Evolutionary conservation across 495 filamentous ascomycete genomes (phyloP).

Genomic region (Podospora pseudoanserina): DNA sequence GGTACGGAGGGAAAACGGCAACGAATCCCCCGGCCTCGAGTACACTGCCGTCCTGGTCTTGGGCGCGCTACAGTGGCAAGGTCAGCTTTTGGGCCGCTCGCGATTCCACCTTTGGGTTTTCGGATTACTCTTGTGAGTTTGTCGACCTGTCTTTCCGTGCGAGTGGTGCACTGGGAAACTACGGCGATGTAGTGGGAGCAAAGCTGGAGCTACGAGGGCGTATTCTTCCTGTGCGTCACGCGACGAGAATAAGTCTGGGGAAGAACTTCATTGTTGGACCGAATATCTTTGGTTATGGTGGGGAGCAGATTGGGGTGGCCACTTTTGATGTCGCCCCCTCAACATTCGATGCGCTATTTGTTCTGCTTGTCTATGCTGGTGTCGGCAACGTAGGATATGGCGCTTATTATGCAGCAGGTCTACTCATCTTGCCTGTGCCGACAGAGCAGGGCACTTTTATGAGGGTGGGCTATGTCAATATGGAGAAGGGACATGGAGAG

Average conservation of each 20-base stretch:
- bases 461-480: neutral
- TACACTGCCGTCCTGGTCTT: neutral
- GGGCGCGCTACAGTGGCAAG: neutral
- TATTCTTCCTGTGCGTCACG: neutral
- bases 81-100: neutral
- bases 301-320: neutral
- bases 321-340: neutral
- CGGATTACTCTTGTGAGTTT: neutral
- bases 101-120: neutral
- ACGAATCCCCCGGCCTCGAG: neutral
- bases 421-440: neutral
- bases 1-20: neutral
- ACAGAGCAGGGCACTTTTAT: neutral
- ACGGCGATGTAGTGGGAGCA: neutral
- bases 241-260: neutral
- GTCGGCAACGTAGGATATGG: neutral
- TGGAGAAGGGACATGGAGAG: neutral
- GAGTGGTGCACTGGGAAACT: neutral
- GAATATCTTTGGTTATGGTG: neutral
- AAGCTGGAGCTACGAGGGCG: neutral
- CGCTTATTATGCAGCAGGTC: neutral
- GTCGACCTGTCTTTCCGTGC: neutral
- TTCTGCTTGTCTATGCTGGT: neutral
- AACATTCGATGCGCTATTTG: neutral
- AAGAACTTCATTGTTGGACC: neutral